phyloP scores from a whole-genome alignment of 116 monocot species.

The Papilionanthe hybrid region DNA sequence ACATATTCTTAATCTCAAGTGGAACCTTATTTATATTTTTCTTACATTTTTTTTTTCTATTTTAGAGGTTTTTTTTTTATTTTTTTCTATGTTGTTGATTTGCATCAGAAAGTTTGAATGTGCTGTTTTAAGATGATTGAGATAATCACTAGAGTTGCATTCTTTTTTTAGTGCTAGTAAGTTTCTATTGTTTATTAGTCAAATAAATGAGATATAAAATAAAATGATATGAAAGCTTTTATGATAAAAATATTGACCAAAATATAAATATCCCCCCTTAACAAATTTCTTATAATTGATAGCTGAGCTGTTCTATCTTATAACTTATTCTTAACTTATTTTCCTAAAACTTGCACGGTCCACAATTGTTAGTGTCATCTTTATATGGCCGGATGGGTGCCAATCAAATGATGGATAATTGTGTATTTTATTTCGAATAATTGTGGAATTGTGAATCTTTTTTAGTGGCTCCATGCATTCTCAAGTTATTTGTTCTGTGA shows the following conservation, averaged over 20 bases:
- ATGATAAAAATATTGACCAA: background rate
- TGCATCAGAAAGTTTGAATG: background rate
- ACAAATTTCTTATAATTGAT: background rate
- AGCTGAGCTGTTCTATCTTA: background rate
- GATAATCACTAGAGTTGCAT: background rate
- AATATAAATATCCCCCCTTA: background rate
- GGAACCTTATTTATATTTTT: background rate
- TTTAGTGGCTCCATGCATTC: background rate
- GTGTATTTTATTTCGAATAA: background rate
- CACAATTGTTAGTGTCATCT: background rate
- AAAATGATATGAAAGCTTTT: background rate
- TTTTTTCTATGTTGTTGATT: background rate
- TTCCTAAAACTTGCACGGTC: background rate
- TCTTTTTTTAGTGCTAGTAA: background rate
- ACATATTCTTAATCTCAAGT: conserved; percentile 5
- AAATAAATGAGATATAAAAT: background rate
- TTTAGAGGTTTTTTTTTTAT: background rate
- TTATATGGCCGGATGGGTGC: background rate
- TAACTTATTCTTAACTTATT: background rate
- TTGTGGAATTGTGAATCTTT: background rate
- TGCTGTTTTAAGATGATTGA: background rate
- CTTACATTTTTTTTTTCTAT: background rate
- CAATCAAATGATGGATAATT: background rate
- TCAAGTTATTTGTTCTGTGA: too few relatives aligned
- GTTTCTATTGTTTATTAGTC: background rate